Evolutionary conservation across 352 stramenopile genomes (phyloP), one percentile per base, ranked within the genome.

Genomic region (Phytophthora citrophthora): DNA sequence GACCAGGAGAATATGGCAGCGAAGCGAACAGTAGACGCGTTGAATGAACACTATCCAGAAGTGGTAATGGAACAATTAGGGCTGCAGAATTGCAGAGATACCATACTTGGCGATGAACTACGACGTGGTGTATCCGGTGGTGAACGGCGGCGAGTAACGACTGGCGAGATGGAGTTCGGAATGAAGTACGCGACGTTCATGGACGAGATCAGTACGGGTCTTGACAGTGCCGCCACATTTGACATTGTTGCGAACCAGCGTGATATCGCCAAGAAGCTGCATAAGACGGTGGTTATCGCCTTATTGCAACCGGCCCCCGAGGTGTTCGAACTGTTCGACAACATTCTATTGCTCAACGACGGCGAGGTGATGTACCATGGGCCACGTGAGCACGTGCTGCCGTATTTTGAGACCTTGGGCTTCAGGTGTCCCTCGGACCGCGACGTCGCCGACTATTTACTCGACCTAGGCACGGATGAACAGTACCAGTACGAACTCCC

Each of bases 301-400:
- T 63, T 97, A 13, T 61, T 96, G 12, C 76, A 98, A 67, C 93
- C 94, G n/a, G 77, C 91, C 2, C 94, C 94, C 0, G 91, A 98
- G 68, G 92, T 95, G 10, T 92, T 96, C 29, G 79, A 79, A 6
- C 61, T 97, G 4, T 98, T 98, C 67, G 94, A 98, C 69, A 86
- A 97, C 55, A 44, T 86, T 15, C 5, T 86, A 27, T 48, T 86
- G 11, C 43, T 86, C 13, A 81, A 83, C 58, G 69, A 83, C 90
- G 11, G 70, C 16, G 52, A 80, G 23, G 65, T 83, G 23, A 76
- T 79, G 57, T 86, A 81, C 46, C 60, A 86, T n/a, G 76, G 76
- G 3, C 70, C 74, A 7, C 54, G 68, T 0, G 64, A 75, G 5
- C 39, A 69, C 7, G 68, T 57, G 0, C 8, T 77, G 27, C 48